phyloP scores from a whole-genome alignment of 2,329 filamentous ascomycete genomes.

The Aspergillus arachidicola region DNA sequence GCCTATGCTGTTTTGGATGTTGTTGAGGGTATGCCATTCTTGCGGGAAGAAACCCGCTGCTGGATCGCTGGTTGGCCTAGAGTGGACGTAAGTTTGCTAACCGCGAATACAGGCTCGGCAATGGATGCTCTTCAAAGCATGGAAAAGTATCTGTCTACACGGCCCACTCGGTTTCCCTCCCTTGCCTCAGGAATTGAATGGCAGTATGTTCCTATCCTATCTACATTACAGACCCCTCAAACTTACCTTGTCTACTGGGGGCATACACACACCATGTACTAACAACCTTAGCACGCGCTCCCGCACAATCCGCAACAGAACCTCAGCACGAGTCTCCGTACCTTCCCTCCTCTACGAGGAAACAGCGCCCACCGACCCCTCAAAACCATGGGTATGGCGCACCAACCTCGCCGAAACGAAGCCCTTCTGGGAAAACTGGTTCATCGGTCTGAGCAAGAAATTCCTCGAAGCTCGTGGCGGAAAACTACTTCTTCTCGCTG shows the following conservation, averaged over 20 bases:
- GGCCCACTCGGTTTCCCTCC: slow-evolving; percentile 77
- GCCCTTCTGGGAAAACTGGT: slow-evolving; percentile 94
- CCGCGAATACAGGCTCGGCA: slow-evolving; percentile 64
- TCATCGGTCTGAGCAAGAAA: slow-evolving; percentile 81
- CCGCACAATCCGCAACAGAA: slow-evolving; percentile 79
- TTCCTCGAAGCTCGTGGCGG: slow-evolving; percentile 81
- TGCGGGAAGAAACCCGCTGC: background rate
- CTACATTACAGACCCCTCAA: background rate
- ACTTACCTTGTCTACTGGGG: background rate
- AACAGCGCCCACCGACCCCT: slow-evolving; percentile 32
- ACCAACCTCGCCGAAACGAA: slow-evolving; percentile 83
- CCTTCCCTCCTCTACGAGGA: slow-evolving; percentile 70
- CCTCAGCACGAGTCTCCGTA: slow-evolving; percentile 84
- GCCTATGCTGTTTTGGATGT: slow-evolving; percentile 93
- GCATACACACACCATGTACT: background rate
- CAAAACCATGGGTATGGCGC: slow-evolving; percentile 74
- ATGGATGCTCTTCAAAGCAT: slow-evolving; percentile 94
- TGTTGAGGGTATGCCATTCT: slow-evolving; percentile 66
- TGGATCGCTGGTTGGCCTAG: background rate
- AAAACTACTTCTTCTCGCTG: slow-evolving; percentile 81
- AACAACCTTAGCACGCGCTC: slow-evolving; percentile 63
- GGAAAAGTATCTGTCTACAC: slow-evolving; percentile 83
- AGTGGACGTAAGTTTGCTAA: background rate
- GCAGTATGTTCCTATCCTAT: slow-evolving; percentile 59
- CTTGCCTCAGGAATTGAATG: slow-evolving; percentile 83